phyloP scores from a whole-genome alignment of 352 stramenopile species.

The Phytophthora kernoviae region DNA sequence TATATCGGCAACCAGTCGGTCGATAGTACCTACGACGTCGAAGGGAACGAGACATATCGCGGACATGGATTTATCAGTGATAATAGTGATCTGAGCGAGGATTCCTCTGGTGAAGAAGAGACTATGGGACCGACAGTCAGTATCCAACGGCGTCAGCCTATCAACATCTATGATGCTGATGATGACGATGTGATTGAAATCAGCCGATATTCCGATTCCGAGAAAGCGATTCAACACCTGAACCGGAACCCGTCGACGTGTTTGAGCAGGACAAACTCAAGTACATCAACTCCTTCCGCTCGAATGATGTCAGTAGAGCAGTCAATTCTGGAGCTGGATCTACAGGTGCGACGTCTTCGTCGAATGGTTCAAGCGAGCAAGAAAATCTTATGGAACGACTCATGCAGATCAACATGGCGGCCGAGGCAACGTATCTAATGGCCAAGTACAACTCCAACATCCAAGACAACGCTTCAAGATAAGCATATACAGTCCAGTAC shows the following conservation, averaged over 20 bases:
- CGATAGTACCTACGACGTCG: slow-evolving; percentile 36
- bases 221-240: slow-evolving; percentile 25
- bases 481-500: slow-evolving; percentile 3
- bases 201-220: slow-evolving; percentile 18
- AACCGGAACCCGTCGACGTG: slow-evolving; percentile 37
- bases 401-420: slow-evolving; percentile 68
- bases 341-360: slow-evolving; percentile 9
- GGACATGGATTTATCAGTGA: slow-evolving; percentile 28
- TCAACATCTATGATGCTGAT: slow-evolving; percentile 40
- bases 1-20: slow-evolving; percentile 30
- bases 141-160: slow-evolving; percentile 8
- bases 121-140: slow-evolving; percentile 3
- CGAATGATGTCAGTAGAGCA: slow-evolving; percentile 22
- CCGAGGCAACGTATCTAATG: slow-evolving; percentile 73
- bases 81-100: slow-evolving; percentile 28
- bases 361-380: slow-evolving; percentile 29
- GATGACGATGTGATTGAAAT: slow-evolving; percentile 49
- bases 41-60: slow-evolving; percentile 34
- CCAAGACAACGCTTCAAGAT: slow-evolving; percentile 30
- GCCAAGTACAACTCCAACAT: slow-evolving; percentile 73
- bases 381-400: slow-evolving; percentile 65
- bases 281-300: slow-evolving; percentile 65
- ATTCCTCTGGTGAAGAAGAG: slow-evolving; percentile 29
- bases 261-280: slow-evolving; percentile 66
- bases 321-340: slow-evolving; percentile 6